Base-by-base conservation (phyloP, 2,329 filamentous ascomycete species). In the Beauveria medogensis region DNA sequence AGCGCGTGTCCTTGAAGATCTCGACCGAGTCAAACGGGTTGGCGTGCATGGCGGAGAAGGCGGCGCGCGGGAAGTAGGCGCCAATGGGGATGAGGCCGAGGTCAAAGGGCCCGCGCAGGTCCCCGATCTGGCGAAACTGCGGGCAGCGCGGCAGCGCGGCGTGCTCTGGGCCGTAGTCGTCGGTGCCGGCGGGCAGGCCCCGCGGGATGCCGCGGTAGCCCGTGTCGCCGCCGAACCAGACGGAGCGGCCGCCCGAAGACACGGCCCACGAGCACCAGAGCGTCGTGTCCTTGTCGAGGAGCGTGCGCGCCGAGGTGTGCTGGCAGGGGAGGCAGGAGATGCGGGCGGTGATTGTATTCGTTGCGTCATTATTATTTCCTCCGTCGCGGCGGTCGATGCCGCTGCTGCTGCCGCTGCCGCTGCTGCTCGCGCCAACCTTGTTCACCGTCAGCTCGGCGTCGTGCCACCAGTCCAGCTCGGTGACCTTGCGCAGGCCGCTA, bases 401-500 rank as follows among this genome's bases (percentile, higher is more conserved):
- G 7, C n/a, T 22, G n/a, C 34, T 9, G 30, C 30, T 22, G n/a
- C 34, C 5, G 30, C 22, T 22, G 22, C 22, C 28, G 9, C 64
- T 62, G n/a, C 65, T 67, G 37, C 69, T 70, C 3, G 74, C 69
- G 46, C 69, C 64, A 22, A 68, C 64, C 40, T 67, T 64, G n/a
- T 53, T 59, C 28, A 96, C 74, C 0, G 77, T 84, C n/a, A 96
- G 73, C 53, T 93, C 86, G 6, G 85, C 82, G 64, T 90, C 87
- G 67, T 96, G 87, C 93, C 93, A 97, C 93, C 93, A 97, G 74
- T 97, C 93, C 68, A 97, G 73, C 75, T 97, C 92, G 0, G 91
- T 95, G 48, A 93, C 87, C 62, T 91, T 90, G 1, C 82, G 65
- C 59, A 96, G 83, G 1, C 90, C 91, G 28, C 79, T 80, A 3